Evolutionary conservation across 2,329 filamentous ascomycete genomes (phyloP).

Genomic region (Graphilbum fragrans): DNA sequence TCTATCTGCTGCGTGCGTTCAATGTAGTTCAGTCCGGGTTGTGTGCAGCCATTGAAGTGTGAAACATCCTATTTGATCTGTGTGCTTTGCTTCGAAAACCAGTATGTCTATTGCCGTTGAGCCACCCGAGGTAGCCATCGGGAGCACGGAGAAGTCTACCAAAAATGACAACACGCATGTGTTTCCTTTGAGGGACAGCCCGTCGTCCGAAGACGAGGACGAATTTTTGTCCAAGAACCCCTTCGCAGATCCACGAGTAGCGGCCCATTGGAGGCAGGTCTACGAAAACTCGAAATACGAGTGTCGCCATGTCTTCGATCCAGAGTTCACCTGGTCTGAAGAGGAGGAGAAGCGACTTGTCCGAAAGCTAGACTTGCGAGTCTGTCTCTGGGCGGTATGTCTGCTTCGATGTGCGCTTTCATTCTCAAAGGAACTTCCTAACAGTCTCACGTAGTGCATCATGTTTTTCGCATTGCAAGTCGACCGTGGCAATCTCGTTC

Average conservation of each 20-base stretch:
- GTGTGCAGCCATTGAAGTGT: too few species aligned
- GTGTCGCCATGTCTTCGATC: conserved; percentile 42
- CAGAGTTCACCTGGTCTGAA: conserved; percentile 36
- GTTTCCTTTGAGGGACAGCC: neutral
- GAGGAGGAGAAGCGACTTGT: conserved; percentile 41
- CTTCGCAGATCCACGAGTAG: conserved; percentile 16
- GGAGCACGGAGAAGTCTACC: neutral
- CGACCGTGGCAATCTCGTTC: conserved; percentile 22
- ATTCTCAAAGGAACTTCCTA: too few species aligned
- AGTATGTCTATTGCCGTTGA: neutral
- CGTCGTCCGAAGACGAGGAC: neutral
- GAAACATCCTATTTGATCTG: too few species aligned
- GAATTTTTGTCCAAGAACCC: conserved; percentile 13
- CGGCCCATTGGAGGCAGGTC: conserved; percentile 19
- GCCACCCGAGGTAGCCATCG: neutral
- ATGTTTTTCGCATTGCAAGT: conserved; percentile 25
- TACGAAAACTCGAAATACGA: conserved; percentile 32
- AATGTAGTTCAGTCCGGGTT: too few species aligned
- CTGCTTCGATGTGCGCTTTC: neutral
- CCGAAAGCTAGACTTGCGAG: conserved; percentile 29
- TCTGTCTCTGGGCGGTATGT: conserved; percentile 19
- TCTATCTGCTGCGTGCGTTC: too few species aligned
- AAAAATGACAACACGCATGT: neutral
- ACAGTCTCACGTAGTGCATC: conserved; percentile 12
- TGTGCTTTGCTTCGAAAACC: too few species aligned